Conservation (phyloP, 1,139 yeast genomes). For the Pichia sp. region DNA sequence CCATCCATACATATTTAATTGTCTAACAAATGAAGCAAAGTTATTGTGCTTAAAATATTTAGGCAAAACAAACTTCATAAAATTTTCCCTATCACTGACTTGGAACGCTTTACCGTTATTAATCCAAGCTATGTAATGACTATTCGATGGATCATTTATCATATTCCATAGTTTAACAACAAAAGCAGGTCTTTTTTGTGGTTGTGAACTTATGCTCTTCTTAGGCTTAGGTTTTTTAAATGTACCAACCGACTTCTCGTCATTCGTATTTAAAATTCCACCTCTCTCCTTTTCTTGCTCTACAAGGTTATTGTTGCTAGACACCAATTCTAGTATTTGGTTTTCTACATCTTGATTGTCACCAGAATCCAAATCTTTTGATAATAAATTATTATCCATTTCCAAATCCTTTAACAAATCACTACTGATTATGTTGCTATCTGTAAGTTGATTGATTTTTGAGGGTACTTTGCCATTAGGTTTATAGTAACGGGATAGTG, state of each 20-base stretch:
- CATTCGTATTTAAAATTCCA: neutral
- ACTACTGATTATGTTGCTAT: neutral
- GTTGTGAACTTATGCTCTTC: slow-evolving; percentile 10
- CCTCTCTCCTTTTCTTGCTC: neutral
- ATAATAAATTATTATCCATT: slow-evolving; percentile 1
- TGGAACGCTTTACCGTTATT: slow-evolving; percentile 80
- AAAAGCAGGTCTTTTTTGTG: slow-evolving; percentile 66
- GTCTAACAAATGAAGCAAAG: slow-evolving; percentile 92
- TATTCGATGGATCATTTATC: slow-evolving; percentile 76
- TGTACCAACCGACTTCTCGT: slow-evolving; percentile 1
- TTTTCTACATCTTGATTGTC: neutral
- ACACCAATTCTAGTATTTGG: neutral
- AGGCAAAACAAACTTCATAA: slow-evolving; percentile 79
- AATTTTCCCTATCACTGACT: slow-evolving; percentile 77
- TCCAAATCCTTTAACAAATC: slow-evolving; percentile 4
- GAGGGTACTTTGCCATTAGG: neutral
- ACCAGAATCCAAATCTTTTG: neutral
- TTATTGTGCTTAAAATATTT: slow-evolving; percentile 91
- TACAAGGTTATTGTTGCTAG: neutral
- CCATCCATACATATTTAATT: slow-evolving; percentile 96
- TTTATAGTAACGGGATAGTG: slow-evolving; percentile 17
- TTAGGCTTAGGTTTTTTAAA: slow-evolving; percentile 22
- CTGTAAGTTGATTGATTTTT: neutral
- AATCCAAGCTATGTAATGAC: slow-evolving; percentile 73
- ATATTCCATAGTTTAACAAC: slow-evolving; percentile 90